Evolutionary conservation across 2,329 filamentous ascomycete species (phyloP).

Genomic region (Penicillium sp.): DNA sequence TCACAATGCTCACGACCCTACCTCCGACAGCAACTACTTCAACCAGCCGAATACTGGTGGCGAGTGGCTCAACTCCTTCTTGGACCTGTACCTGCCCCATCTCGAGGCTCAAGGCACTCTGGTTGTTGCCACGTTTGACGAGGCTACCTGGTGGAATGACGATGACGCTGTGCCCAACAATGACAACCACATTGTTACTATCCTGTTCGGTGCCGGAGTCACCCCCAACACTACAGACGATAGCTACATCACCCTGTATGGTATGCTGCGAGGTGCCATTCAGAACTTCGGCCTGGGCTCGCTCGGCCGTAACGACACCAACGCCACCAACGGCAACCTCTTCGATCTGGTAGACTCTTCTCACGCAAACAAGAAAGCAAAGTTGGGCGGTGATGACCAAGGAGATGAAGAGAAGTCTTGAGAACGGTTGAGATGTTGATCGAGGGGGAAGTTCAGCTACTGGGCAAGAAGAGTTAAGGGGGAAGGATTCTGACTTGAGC

Average conservation of each 20-base stretch:
- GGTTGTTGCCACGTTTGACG: constrained; percentile 27
- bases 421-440: not conserved
- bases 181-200: constrained; percentile 22
- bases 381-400: not conserved
- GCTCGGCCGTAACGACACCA: constrained; percentile 24
- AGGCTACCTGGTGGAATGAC: constrained; percentile 28
- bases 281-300: constrained; percentile 26
- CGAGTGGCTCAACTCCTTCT: constrained; percentile 18
- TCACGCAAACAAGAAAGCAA: not conserved
- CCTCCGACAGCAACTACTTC: constrained; percentile 22
- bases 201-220: constrained; percentile 22
- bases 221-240: constrained; percentile 20
- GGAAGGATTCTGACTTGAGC: not conserved
- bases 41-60: constrained; percentile 20
- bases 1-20: constrained; percentile 25
- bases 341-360: constrained; percentile 3
- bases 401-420: not conserved
- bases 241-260: constrained; percentile 22
- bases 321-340: constrained; percentile 23
- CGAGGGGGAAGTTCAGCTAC: not conserved
- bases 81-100: constrained; percentile 26
- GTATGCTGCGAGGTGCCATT: constrained; percentile 23
- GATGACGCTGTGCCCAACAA: constrained; percentile 22
- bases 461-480: not conserved
- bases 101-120: constrained; percentile 26